phyloP scores from a whole-genome alignment of 202 grass and related monocot species.

The Cymbopogon flexuosus region DNA sequence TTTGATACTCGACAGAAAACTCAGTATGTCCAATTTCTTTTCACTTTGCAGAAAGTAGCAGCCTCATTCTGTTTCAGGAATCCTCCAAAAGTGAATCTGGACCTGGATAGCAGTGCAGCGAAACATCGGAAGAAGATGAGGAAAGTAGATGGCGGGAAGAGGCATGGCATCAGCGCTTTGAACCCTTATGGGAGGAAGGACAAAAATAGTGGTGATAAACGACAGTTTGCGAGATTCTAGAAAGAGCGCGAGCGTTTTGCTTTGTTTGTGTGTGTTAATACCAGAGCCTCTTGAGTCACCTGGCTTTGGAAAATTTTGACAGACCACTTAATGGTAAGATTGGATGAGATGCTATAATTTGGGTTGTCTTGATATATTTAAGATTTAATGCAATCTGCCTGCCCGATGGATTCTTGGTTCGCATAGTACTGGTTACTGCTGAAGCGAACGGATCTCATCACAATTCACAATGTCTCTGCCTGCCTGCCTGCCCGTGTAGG shows the following conservation, averaged over 20 bases:
- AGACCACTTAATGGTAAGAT: slow-evolving; percentile 4
- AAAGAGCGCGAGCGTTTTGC: not conserved
- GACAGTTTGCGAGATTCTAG: slow-evolving; percentile 69
- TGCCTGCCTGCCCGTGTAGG: not conserved
- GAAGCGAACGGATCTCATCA: not conserved
- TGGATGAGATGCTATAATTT: not conserved
- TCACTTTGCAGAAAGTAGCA: slow-evolving; percentile 46
- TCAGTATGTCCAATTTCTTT: not conserved
- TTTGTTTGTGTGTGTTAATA: not conserved
- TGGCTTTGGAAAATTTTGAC: slow-evolving; percentile 38
- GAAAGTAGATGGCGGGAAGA: slow-evolving; percentile 57
- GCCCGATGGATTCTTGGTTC: too few species aligned
- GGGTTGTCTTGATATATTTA: too few species aligned
- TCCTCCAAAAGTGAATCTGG: slow-evolving; percentile 75
- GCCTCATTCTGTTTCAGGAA: slow-evolving; percentile 63
- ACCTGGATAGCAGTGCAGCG: slow-evolving; percentile 69
- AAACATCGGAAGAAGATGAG: slow-evolving; percentile 75
- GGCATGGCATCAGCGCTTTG: slow-evolving; percentile 54
- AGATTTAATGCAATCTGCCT: too few species aligned
- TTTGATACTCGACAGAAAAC: not conserved
- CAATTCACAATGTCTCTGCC: not conserved
- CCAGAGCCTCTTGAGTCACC: not conserved
- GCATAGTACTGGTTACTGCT: not conserved
- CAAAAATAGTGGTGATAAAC: slow-evolving; percentile 35
- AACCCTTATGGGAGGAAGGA: slow-evolving; percentile 74